phyloP scores from a whole-genome alignment of 2,329 filamentous ascomycete species.

The Arthrobotrys sinensis region DNA sequence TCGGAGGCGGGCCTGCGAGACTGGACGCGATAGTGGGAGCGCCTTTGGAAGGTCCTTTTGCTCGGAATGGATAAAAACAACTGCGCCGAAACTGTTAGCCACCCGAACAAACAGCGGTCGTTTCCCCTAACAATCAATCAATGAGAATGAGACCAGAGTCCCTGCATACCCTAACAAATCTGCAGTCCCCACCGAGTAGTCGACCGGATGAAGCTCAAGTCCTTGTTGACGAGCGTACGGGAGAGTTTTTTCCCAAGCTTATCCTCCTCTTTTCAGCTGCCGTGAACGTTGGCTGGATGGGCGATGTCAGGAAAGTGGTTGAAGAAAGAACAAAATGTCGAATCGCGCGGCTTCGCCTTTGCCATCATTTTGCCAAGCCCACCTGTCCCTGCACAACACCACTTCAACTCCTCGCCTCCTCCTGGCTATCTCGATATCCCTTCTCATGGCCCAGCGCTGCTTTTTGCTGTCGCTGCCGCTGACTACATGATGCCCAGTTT shows the following conservation, averaged over 20 bases:
- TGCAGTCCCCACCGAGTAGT: not conserved
- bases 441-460: not conserved
- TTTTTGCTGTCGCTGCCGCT: not conserved
- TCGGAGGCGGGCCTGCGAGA: slow-evolving; percentile 7
- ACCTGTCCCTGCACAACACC: no score
- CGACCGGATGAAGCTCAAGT: slow-evolving; percentile 47
- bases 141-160: not conserved
- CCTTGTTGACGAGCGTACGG: slow-evolving; percentile 38
- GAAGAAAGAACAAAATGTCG: slow-evolving; percentile 46
- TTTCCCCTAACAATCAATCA: slow-evolving; percentile 37
- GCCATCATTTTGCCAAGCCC: slow-evolving; percentile 50
- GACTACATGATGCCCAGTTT: slow-evolving; percentile 12
- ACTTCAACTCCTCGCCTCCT: not conserved
- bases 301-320: slow-evolving; percentile 51
- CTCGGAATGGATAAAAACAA: slow-evolving; percentile 43
- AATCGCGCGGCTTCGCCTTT: slow-evolving; percentile 50
- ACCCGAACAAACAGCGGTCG: slow-evolving; percentile 54
- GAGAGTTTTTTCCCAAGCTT: slow-evolving; percentile 12
- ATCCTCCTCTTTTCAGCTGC: slow-evolving; percentile 52
- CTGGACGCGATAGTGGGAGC: slow-evolving; percentile 37
- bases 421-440: not conserved
- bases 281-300: slow-evolving; percentile 20
- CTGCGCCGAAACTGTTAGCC: slow-evolving; percentile 59
- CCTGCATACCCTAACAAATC: slow-evolving; percentile 46
- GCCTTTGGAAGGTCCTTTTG: slow-evolving; percentile 33